phyloP scores from a whole-genome alignment of 345 rosid genomes.

The Brassica cretica region DNA sequence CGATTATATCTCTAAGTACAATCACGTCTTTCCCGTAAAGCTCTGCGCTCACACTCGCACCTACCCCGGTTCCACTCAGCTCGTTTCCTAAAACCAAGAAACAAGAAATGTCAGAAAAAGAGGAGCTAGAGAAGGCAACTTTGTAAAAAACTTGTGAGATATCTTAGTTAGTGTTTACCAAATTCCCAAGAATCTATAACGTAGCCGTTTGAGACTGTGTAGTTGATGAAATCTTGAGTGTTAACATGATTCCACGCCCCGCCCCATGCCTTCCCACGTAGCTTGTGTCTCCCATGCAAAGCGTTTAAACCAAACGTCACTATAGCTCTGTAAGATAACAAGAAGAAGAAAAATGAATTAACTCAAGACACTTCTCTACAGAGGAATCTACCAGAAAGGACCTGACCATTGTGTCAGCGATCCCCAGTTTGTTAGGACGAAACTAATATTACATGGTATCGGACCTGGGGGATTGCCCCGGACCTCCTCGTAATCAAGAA shows the following conservation, averaged over 20 bases:
- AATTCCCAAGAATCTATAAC: slow-evolving; percentile 93
- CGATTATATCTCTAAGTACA: slow-evolving; percentile 55
- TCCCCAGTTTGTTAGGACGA: no score
- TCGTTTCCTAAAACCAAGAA: slow-evolving; percentile 69
- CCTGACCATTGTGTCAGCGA: no score
- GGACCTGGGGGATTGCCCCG: no score
- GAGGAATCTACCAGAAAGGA: neutral
- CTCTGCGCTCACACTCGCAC: slow-evolving; percentile 73
- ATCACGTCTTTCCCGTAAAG: slow-evolving; percentile 80
- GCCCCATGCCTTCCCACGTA: slow-evolving; percentile 59
- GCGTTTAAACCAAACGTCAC: slow-evolving; percentile 92
- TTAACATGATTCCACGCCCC: slow-evolving; percentile 85
- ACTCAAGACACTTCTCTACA: slow-evolving; percentile 10
- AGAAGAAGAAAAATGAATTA: neutral
- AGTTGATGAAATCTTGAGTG: slow-evolving; percentile 70
- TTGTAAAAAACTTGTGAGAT: neutral
- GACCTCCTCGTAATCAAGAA: no score
- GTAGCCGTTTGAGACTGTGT: slow-evolving; percentile 78
- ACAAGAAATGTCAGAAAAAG: slow-evolving; percentile 7
- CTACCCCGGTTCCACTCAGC: slow-evolving; percentile 79
- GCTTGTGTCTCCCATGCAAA: slow-evolving; percentile 75
- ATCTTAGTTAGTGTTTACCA: slow-evolving; percentile 45
- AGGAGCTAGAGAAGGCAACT: neutral
- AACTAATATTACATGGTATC: no score
- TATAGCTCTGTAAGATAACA: slow-evolving; percentile 51